These are phyloP conservation scores for Amanita polypyramis DNA, from an alignment of 768 basidiomycete genomes.

Conservation along the genomic window DNA sequence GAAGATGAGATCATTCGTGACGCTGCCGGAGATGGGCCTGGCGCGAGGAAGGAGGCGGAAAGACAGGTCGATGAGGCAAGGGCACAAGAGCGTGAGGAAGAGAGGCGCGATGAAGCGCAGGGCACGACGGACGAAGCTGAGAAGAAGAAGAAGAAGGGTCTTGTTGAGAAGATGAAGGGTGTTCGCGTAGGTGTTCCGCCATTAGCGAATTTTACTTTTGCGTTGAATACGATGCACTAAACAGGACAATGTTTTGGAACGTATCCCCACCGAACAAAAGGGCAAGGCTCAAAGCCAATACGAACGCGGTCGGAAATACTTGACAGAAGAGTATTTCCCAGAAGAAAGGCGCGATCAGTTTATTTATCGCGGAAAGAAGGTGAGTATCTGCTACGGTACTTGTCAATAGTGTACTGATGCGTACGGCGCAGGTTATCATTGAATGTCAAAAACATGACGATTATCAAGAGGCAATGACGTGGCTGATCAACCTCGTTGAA, in stretches of 20 bases:
- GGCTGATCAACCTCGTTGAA: constrained; percentile 55
- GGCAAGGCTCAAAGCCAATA: constrained; percentile 40
- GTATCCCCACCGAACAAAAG: constrained; percentile 61
- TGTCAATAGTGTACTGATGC: background rate
- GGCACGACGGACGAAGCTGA: constrained; percentile 10
- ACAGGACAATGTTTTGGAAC: constrained; percentile 25
- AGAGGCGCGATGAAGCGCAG: constrained; percentile 5
- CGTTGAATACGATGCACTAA: constrained; percentile 11
- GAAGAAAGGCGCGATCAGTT: constrained; percentile 86
- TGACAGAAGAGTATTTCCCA: constrained; percentile 82
- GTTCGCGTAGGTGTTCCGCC: constrained; percentile 26
- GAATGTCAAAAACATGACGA: constrained; percentile 91
- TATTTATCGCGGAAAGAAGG: constrained; percentile 91
- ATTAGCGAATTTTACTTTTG: constrained; percentile 17
- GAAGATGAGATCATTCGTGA: constrained; percentile 26
- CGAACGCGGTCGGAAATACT: constrained; percentile 53
- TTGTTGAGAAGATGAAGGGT: constrained; percentile 23
- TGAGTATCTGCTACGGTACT: constrained; percentile 12
- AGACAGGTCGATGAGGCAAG: background rate
- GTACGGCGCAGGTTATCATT: constrained; percentile 50
- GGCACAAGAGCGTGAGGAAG: background rate
- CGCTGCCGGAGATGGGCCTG: constrained; percentile 22
- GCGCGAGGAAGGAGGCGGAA: constrained; percentile 13
- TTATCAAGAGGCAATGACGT: constrained; percentile 74
- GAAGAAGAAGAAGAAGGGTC: constrained; percentile 24